Percentiles rank a stretch among this genome's conserved stretches.
These are phyloP conservation scores for Candida maesae DNA, from an alignment of 805 yeast genomes.

Conservation along the genomic window DNA sequence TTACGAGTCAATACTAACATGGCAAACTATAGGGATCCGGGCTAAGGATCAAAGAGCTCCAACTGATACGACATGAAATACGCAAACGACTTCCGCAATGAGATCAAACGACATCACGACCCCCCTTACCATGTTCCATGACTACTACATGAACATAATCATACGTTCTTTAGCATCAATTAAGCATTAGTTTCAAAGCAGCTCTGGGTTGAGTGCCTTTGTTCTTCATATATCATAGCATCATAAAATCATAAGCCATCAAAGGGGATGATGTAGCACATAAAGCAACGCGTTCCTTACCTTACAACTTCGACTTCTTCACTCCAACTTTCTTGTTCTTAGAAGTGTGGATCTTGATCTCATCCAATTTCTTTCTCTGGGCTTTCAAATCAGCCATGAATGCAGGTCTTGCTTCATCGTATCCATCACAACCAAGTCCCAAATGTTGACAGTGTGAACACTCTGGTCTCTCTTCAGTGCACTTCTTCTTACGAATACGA, in stretches of 20 bases:
- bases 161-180: neutral
- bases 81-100: neutral
- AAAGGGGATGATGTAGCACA: too few species aligned
- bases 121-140: too few species aligned
- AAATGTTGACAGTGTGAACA: constrained; percentile 58
- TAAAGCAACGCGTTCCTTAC: too few species aligned
- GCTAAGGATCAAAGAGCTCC: constrained; percentile 10
- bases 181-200: neutral
- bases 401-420: constrained; percentile 44
- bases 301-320: constrained; percentile 25
- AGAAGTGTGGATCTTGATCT: constrained; percentile 45
- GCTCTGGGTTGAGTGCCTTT: too few species aligned
- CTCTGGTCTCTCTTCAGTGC: constrained; percentile 60
- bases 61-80: constrained; percentile 7
- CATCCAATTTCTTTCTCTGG: constrained; percentile 45
- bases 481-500: constrained; percentile 65
- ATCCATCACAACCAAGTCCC: constrained; percentile 56
- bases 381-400: constrained; percentile 45
- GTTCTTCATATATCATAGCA: neutral
- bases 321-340: constrained; percentile 37
- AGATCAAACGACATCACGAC: too few species aligned
- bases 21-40: constrained; percentile 7
- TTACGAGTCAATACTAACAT: neutral
- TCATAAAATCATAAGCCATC: neutral
- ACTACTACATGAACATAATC: too few species aligned